A percentile compares a stretch with the other conserved stretches of the same genome.
Evolutionary conservation across 129 eudicot genomes (phyloP).

Genomic region (Flaveria ramosissima): DNA sequence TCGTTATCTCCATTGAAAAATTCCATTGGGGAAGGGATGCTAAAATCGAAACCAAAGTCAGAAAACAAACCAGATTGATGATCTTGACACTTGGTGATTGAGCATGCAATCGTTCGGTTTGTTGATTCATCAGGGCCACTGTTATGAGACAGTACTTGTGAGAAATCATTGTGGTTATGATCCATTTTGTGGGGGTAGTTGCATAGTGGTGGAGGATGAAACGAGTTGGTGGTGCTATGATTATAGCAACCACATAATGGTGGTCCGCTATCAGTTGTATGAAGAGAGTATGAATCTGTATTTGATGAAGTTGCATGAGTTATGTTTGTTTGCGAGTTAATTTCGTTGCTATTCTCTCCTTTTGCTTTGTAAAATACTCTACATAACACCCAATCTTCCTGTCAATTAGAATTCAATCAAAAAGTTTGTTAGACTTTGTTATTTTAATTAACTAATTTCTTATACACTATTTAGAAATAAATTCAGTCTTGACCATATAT

Average conservation of each 20-base stretch:
- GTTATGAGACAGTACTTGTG: slow-evolving; percentile 11
- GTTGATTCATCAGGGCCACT: slow-evolving; percentile 27
- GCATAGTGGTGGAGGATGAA: slow-evolving; percentile 24
- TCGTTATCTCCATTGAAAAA: slow-evolving; percentile 23
- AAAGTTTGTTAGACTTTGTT: slow-evolving; percentile 16
- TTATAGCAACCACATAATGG: slow-evolving; percentile 36
- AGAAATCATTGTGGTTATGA: slow-evolving; percentile 9
- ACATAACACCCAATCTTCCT: slow-evolving; percentile 98
- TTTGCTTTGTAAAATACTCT: slow-evolving; percentile 85
- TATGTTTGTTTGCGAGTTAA: slow-evolving; percentile 35
- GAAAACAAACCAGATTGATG: slow-evolving; percentile 37
- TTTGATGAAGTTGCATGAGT: slow-evolving; percentile 30
- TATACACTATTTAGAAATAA: neutral
- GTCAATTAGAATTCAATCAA: slow-evolving; percentile 31
- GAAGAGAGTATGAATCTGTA: slow-evolving; percentile 24
- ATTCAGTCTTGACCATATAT: neutral
- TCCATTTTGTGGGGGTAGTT: slow-evolving; percentile 29
- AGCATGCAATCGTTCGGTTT: slow-evolving; percentile 18
- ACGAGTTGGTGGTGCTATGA: slow-evolving; percentile 26
- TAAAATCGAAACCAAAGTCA: slow-evolving; percentile 35
- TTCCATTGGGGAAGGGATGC: slow-evolving; percentile 36
- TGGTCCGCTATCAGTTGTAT: slow-evolving; percentile 18
- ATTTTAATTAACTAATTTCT: neutral
- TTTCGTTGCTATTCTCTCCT: slow-evolving; percentile 43
- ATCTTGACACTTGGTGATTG: slow-evolving; percentile 32